Evolutionary conservation across 306 rosid genomes (phyloP).

Genomic region (Begonia loranthoides): DNA sequence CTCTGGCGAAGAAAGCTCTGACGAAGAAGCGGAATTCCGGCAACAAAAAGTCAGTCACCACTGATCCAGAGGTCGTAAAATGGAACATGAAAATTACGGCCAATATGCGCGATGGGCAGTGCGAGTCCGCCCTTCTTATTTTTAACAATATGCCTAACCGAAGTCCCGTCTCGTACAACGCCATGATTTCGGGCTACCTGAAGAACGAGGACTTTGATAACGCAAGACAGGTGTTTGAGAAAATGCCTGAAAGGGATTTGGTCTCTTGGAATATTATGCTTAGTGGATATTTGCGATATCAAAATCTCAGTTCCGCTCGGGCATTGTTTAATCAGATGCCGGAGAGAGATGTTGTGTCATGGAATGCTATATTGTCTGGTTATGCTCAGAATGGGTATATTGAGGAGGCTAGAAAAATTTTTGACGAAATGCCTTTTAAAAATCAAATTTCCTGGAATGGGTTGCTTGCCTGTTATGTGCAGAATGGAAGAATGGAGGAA

Average conservation of each 20-base stretch:
- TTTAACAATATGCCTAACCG: constrained; percentile 56
- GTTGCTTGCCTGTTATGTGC: constrained; percentile 55
- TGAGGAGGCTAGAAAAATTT: constrained; percentile 51
- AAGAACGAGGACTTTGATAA: constrained; percentile 30
- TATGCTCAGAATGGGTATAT: constrained; percentile 66
- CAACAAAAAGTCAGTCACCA: constrained; percentile 10
- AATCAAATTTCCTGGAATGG: constrained; percentile 76
- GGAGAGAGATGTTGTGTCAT: constrained; percentile 57
- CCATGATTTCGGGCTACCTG: constrained; percentile 65
- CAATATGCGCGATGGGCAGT: constrained; percentile 62
- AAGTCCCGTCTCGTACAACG: constrained; percentile 52
- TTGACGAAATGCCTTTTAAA: constrained; percentile 39
- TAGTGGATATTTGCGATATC: constrained; percentile 55
- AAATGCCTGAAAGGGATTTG: constrained; percentile 61
- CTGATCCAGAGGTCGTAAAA: constrained; percentile 40
- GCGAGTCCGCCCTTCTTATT: constrained; percentile 42
- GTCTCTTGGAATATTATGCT: constrained; percentile 80
- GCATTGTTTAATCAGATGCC: constrained; percentile 55
- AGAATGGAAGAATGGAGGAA: constrained; percentile 53
- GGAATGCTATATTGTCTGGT: constrained; percentile 78
- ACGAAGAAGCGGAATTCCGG: constrained; percentile 11
- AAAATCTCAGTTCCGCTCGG: constrained; percentile 44
- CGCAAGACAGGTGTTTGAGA: constrained; percentile 51
- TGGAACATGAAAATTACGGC: constrained; percentile 47
- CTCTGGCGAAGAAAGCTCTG: constrained; percentile 21